Evolutionary conservation across 1,284 basidiomycete species (phyloP).

Genomic region (Apiotrichum brassicae): DNA sequence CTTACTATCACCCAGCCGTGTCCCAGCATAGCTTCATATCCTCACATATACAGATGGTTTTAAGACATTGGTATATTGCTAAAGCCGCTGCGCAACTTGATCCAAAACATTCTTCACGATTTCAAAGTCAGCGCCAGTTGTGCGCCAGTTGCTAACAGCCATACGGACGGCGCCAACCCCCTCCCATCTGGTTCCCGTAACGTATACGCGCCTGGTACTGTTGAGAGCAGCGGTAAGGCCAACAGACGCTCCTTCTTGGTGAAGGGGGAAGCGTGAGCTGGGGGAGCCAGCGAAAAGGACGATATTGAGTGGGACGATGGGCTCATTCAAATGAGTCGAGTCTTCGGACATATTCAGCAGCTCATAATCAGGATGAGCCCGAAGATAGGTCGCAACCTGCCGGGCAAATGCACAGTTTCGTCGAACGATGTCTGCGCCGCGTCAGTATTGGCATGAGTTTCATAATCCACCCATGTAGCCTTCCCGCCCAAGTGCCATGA

Average conservation of each 20-base stretch:
- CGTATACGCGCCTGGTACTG: conserved; percentile 45
- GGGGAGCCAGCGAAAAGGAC: conserved; percentile 48
- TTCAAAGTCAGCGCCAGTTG: conserved; percentile 35
- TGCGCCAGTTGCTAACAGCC: conserved; percentile 52
- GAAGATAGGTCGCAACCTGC: conserved; percentile 41
- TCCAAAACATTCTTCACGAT: conserved; percentile 25
- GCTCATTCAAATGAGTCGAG: background rate
- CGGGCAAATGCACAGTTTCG: conserved; percentile 49
- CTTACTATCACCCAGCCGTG: no score
- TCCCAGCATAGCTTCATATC: no score
- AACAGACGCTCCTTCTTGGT: background rate
- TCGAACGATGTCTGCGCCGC: conserved; percentile 37
- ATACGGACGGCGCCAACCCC: conserved; percentile 48
- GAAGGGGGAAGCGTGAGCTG: conserved; percentile 22
- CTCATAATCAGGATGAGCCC: conserved; percentile 32
- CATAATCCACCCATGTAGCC: conserved; percentile 45
- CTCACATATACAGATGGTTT: background rate
- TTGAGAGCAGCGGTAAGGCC: conserved; percentile 47
- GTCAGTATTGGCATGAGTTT: background rate
- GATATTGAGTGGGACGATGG: conserved; percentile 47
- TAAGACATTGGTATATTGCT: no score
- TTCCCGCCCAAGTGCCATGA: conserved; percentile 47
- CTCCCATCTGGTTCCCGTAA: conserved; percentile 47
- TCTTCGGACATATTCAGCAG: conserved; percentile 37
- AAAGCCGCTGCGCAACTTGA: conserved; percentile 7